A percentile compares a stretch with the other conserved stretches of the same genome.
Conservation (phyloP, 192 early-diverging fungal genomes). For the Coemansia asiatica region DNA sequence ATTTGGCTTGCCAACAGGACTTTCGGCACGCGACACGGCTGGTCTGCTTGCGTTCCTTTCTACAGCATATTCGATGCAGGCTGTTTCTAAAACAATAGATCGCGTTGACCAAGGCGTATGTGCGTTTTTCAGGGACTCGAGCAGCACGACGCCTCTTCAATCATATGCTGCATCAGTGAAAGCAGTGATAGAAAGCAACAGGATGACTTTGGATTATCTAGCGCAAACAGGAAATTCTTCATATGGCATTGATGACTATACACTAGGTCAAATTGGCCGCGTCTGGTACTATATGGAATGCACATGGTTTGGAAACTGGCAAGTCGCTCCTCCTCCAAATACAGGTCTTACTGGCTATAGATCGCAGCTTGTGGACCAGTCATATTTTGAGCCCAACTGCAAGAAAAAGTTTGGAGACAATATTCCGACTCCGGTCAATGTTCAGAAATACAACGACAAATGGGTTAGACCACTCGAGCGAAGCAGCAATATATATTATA, state of each 20-base stretch:
- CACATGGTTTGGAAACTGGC: conserved; percentile 65
- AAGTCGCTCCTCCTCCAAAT: conserved; percentile 32
- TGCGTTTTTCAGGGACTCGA: conserved; percentile 20
- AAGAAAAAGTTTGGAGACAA: conserved; percentile 35
- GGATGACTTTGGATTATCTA: conserved; percentile 13
- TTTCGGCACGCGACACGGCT: conserved; percentile 34
- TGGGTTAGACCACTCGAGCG: conserved; percentile 24
- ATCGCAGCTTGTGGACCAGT: conserved; percentile 28
- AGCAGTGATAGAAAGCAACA: conserved; percentile 6
- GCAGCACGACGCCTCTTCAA: conserved; percentile 10
- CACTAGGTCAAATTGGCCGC: conserved; percentile 32
- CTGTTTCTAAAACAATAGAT: not conserved
- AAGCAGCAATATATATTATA: conserved; percentile 32
- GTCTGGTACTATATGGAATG: conserved; percentile 63
- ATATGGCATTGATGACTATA: conserved; percentile 31
- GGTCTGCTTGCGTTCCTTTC: conserved; percentile 21
- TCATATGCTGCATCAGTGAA: conserved; percentile 21
- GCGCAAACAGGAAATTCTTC: conserved; percentile 27
- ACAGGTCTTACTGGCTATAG: conserved; percentile 34
- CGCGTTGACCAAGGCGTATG: conserved; percentile 24
- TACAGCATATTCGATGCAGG: conserved; percentile 18
- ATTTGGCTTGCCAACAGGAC: conserved; percentile 25
- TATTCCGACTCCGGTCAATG: conserved; percentile 22
- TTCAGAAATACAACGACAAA: conserved; percentile 20
- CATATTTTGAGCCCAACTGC: conserved; percentile 42